These are phyloP conservation scores for Pecoramyces ruminantium DNA, from an alignment of 192 early-diverging fungal species.

Conservation along the genomic window DNA sequence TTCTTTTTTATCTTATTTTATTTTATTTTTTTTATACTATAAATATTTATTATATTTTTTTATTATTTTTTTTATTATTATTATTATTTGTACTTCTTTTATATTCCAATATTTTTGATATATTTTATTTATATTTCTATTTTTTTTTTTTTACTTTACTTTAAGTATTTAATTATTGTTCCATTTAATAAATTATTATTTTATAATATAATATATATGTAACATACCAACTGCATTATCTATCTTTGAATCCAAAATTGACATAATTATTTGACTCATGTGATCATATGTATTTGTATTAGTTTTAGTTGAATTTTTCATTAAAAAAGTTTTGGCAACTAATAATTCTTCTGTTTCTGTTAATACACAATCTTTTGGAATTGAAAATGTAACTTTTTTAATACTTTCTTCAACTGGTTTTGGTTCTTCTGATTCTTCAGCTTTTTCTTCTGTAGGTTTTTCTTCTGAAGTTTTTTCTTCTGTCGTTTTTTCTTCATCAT, in stretches of 20 bases:
- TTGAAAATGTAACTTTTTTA: neutral
- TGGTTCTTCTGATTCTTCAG: neutral
- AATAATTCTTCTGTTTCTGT: neutral
- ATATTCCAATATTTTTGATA: too few species aligned
- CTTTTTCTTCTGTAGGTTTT: neutral
- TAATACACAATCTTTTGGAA: neutral
- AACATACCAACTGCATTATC: neutral
- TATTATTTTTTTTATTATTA: too few species aligned
- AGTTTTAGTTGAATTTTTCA: neutral
- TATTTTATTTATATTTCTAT: too few species aligned
- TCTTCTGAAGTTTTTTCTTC: neutral
- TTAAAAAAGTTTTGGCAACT: neutral
- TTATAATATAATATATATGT: too few species aligned
- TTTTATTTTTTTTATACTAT: too few species aligned
- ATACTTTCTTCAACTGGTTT: neutral
- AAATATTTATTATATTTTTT: too few species aligned
- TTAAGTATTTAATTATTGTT: too few species aligned
- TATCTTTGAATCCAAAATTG: neutral
- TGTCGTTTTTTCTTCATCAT: neutral
- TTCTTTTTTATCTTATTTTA: too few species aligned
- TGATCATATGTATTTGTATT: neutral
- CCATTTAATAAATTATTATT: too few species aligned
- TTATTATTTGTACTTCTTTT: too few species aligned
- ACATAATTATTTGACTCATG: neutral
- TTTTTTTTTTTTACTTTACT: too few species aligned